Evolutionary conservation across 345 rosid genomes (phyloP), one percentile per base, ranked within the genome.

Genomic region (Erodium maritimum): DNA sequence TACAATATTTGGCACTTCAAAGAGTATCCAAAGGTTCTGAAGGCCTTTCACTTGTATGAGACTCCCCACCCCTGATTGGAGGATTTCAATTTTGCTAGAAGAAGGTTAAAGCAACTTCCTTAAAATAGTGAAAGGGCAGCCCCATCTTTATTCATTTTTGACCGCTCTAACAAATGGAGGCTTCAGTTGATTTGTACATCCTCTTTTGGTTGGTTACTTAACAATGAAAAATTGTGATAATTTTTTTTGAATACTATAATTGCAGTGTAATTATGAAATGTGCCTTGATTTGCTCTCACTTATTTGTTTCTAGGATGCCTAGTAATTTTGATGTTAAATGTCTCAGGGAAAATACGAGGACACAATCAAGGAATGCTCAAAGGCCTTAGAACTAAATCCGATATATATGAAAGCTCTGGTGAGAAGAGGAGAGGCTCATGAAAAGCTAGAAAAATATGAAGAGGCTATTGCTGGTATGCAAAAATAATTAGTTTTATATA

Each of bases 371-470:
- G 99, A 90, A 75, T 87, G 96, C 75, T 68, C 83, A n/a, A 82
- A 84, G 61, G 96, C 96, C 2, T 65, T 87, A 59, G 90, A 81
- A 69, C 73, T 93, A 66, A 90, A 90, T 72, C 75, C 97, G 63
- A 70, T 73, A 9, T 94, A 90, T 67, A 34, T 70, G 66, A 90
- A 94, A 79, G 95, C 89, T 55, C 65, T 85, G 62, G 58, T 73
- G 55, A 81, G 97, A 74, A 82, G 99, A 72, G 84, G 76, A 52
- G 99, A 94, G 69, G 95, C 95, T 23, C 80, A 79, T 56, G 99
- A 94, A 74, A 94, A 85, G 81, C 96, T 82, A 57, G 83, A 87
- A 62, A 75, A 87, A 62, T 90, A 71, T 58, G 99, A 94, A 71
- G 97, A 90, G 63, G 97, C 99, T 63, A 62, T 85, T 60, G 73